Base-by-base conservation (phyloP, 192 early-diverging fungal genomes). In the Rhizophagus sp. region DNA sequence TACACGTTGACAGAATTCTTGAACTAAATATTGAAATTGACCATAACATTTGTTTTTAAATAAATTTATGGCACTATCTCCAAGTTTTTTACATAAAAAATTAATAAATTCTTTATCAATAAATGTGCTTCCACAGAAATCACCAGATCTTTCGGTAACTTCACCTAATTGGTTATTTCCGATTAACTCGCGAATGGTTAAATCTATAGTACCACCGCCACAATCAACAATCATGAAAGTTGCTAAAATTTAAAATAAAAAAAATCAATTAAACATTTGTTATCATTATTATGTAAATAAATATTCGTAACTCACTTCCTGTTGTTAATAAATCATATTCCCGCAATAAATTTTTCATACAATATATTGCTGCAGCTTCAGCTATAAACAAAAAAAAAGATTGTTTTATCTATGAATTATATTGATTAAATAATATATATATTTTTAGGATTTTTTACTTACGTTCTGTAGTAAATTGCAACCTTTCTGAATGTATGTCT, bases 211-310 rank as follows among this genome's bases (percentile, higher is more conserved):
- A 64, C 80, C 88, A 69, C 85, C 86, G 15, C 82, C 86, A 34
- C 83, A 82, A 84, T 87, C 85, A 44, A 81, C 79, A 34, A 87
- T 84, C 83, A 89, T 84, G 52, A 89, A 85, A 57, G 52, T 57
- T 1, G 52, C 19, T 57, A 2, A 22, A 57, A 22, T 0, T 57
- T 22, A 22, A n/a, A 57, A 57, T 57, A 57, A 22, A 22, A 7
- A 52, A 17, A 17, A 52, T 50, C 12, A 17, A 19, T 52, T 52
- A 19, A 52, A 52, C 15, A 17, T 3, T 9, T 8, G 8, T 44
- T 9, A 0, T 4, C 3, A 19, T 19, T 19, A 3, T 19, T 19
- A 4, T 34, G 19, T 17, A 22, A 19, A 6, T 57, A 57, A 57
- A 57, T 19, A 6, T 19, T 19, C 3, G 6, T 19, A 22, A 19